Base-by-base conservation (phyloP, 164 flowering plant genomes). In the Aristolochia californica region DNA sequence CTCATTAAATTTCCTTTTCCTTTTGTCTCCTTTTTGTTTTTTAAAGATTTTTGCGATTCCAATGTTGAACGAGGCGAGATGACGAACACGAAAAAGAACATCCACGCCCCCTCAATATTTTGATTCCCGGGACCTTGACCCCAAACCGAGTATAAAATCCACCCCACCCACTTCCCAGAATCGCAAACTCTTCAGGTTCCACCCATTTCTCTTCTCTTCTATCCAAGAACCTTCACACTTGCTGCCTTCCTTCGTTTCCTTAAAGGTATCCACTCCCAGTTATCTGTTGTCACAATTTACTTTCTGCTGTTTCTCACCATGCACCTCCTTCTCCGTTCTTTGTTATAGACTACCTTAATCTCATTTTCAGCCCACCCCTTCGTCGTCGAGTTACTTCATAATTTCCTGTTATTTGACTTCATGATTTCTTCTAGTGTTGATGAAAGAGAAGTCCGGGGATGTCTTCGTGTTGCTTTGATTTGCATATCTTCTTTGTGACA, bases 31-130 rank as follows among this genome's bases (percentile, higher is more conserved):
- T 74, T 66, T 72, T 68, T 71, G 47, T 56, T 66, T 69, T 68
- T 72, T 78, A 71, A 67, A 59, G 65, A 63, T 67, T 70, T 56
- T 17, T 49, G 55, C 59, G 67, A 66, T 70, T 73, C 70, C 81
- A 75, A 50, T 70, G 72, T 70, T 78, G 77, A 74, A 76, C 69
- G 67, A 55, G 68, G 58, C 57, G 53, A 59, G 71, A 72, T 67
- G 58, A 74, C 45, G 77, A 77, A 69, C 74, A 69, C 79, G 68
- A 79, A 75, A 79, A 79, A 77, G 77, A 63, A 67, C 63, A 62
- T 56, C 59, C 77, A 62, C 78, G 70, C 53, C 78, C 75, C 70
- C 44, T 61, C 66, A 68, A 26, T 26, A 58, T 59, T 50, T 62
- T 67, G 72, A 70, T 69, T 71, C 77, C 58, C 62, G 58, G 56